Evolutionary conservation across 306 rosid species (phyloP), one percentile per base, ranked within the genome.

Genomic region (Trifolium fragiferum): DNA sequence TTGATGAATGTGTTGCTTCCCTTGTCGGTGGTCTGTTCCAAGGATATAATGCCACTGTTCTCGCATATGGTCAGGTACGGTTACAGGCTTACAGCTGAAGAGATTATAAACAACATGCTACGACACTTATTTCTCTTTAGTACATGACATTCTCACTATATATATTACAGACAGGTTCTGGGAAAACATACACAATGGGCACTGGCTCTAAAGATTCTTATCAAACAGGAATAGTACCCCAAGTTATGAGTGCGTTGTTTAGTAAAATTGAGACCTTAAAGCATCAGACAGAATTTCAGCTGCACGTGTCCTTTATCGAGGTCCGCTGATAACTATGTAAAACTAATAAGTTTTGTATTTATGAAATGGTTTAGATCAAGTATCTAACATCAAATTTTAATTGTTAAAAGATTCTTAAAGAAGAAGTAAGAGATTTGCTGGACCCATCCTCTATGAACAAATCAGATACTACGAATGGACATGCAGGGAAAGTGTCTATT

Each of bases 171-270:
- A 93, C 98, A 11, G 98, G 98, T 81, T 93, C 98, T 0, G 98
- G 98, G 55, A 93, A 93, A 89, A 93, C 98, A 10, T 93, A 93
- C 80, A 93, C 98, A 68, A 93, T 93, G 98, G 98, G 98, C 55
- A 93, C 98, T 20, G 98, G 98, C 74, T 84, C 89, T 69, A 89
- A 86, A 84, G 98, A 93, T 81, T 87, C 91, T 80, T 77, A 11
- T 80, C 96, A 84, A 70, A 57, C 85, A 21, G 98, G 98, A 80
- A 89, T 91, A 73, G 79, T 89, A 79, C 96, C 98, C 47, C 98
- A 85, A 89, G 98, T 89, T 77, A 91, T 93, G 97, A 83, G 87
- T 80, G 84, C 66, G 55, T 66, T 93, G 79, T 93, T 93, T 84
- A 71, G 82, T 84, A 89, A 91, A 86, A 93, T 93, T 40, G 97